These are phyloP conservation scores for Bathelium albidoporum DNA, from an alignment of 495 filamentous ascomycete genomes.

Conservation along the genomic window DNA sequence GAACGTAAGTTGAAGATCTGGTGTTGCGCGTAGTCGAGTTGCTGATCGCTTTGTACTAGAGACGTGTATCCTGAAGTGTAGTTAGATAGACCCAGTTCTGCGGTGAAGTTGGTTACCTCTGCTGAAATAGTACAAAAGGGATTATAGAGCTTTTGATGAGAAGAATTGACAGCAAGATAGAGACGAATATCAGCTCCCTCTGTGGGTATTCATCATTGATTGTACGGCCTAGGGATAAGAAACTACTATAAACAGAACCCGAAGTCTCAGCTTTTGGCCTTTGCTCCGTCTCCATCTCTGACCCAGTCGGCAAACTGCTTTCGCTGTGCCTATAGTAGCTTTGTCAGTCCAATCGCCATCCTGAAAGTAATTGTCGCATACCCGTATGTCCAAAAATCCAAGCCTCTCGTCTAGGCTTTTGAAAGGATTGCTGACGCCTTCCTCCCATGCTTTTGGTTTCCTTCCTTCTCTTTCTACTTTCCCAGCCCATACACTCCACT, in stretches of 20 bases:
- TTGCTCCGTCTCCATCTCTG: constrained; percentile 17
- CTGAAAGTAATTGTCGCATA: constrained; percentile 7
- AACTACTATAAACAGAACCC: background rate
- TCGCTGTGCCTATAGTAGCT: constrained; percentile 21
- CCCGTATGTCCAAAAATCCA: constrained; percentile 37
- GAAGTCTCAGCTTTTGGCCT: background rate
- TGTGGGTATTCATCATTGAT: background rate
- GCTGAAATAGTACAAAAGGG: too few species aligned
- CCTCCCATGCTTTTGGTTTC: constrained; percentile 17
- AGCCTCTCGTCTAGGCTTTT: constrained; percentile 27
- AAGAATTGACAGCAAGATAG: too few species aligned
- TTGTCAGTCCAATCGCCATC: background rate
- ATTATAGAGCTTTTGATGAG: too few species aligned
- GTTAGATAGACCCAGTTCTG: background rate
- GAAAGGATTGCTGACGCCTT: constrained; percentile 31
- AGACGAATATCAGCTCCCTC: background rate
- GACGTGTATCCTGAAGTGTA: constrained; percentile 55
- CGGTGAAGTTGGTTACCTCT: too few species aligned
- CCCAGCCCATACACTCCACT: constrained; percentile 34
- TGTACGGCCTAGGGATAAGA: background rate
- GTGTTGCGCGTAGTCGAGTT: background rate
- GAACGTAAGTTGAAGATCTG: constrained; percentile 25
- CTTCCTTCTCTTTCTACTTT: constrained; percentile 25
- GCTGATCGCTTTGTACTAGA: constrained; percentile 21
- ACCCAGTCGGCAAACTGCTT: constrained; percentile 35